Base-by-base conservation (phyloP, 1,284 basidiomycete genomes). In the Gymnopus androsaceus region DNA sequence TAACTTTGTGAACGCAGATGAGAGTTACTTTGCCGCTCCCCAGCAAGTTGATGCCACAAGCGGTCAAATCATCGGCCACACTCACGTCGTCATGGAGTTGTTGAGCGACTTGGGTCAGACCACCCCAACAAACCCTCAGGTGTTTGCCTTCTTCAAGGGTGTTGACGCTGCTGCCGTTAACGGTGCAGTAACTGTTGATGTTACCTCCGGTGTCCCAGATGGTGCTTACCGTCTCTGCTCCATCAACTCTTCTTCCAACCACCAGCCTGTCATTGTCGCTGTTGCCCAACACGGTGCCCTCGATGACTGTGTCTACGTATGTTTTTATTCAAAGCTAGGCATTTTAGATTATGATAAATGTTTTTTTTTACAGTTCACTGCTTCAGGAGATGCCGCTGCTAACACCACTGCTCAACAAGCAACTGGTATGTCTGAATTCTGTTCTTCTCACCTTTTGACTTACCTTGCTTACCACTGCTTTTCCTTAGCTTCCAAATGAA, bases 141-240 rank as follows among this genome's bases (percentile, higher is more conserved):
- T 63, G 36, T 84, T 84, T 65, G 76, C 73, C 4, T 87, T 85
- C 73, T 87, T 85, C 82, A 82, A 84, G 75, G 82, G 83, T 59
- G 63, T 85, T 53, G 80, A 85, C 66, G 73, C 67, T 33, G 67
- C 73, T 12, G 83, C 80, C n/a, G 61, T 63, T 49, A 76, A 77
- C 41, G 82, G 83, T 33, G 64, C 82, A 4, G 71, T 85, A 21
- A 75, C 76, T 30, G 78, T 78, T 23, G 74, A 74, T 45, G 82
- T 90, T 31, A 71, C 78, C 0, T 72, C 70, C 19, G 86, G 85
- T 53, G 72, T 90, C n/a, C 78, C 82, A 15, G 78, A 77, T 46
- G 85, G 85, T 47, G 70, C 74, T 19, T 90, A 91, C 74, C 75
- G 81, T 54, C 63, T 87, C 31, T 79, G 79, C 62, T 79, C 79